Conservation (phyloP, 164 flowering plant genomes). For the Vitis labrusca region DNA sequence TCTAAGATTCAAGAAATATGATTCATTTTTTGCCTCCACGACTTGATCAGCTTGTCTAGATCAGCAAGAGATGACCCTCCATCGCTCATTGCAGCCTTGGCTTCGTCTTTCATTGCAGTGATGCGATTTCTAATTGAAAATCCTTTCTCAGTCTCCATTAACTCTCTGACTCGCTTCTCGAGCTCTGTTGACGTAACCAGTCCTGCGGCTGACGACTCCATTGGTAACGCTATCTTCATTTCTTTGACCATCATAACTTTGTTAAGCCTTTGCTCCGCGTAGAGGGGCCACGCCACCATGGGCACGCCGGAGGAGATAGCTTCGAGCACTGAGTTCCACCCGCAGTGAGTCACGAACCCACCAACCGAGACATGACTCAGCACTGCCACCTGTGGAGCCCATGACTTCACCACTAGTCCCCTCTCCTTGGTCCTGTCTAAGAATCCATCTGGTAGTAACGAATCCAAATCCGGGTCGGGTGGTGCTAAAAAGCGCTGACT, state of each 20-base stretch:
- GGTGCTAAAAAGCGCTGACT: no score
- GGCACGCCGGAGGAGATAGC: background rate
- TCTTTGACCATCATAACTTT: background rate
- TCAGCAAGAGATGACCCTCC: background rate
- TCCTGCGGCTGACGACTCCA: background rate
- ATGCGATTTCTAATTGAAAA: background rate
- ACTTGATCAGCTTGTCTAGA: background rate
- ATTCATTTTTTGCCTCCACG: background rate
- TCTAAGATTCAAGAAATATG: no score
- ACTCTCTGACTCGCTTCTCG: background rate
- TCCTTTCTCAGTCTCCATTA: background rate
- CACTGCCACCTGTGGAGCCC: no score
- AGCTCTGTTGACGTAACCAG: background rate
- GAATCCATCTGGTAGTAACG: no score
- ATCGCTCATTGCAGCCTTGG: background rate
- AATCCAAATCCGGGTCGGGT: no score
- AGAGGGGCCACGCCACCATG: constrained; percentile 4
- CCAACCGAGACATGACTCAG: no score
- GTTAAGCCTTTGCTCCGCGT: background rate
- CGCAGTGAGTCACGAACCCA: no score
- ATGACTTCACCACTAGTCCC: no score
- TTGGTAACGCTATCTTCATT: background rate
- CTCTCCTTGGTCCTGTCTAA: no score
- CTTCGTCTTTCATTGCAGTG: background rate
- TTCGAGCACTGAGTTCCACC: background rate